These are phyloP conservation scores for Silene latifolia DNA, from an alignment of 148 eudicot genomes.

Conservation along the genomic window DNA sequence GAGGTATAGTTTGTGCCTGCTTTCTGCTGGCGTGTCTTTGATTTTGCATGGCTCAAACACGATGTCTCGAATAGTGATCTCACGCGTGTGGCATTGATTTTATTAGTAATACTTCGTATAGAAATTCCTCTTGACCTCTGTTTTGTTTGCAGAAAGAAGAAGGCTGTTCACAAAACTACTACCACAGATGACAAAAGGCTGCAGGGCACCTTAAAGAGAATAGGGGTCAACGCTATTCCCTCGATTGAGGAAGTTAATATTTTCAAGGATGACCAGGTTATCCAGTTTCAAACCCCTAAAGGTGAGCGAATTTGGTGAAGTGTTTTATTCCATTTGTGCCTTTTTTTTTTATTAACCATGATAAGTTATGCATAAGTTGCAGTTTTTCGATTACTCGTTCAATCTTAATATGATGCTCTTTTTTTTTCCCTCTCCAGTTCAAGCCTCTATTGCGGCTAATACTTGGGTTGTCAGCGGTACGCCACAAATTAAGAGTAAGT, in stretches of 20 bases:
- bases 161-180: constrained; percentile 88
- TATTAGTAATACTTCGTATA: background rate
- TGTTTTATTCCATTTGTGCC: background rate
- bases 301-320: constrained; percentile 30
- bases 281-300: constrained; percentile 79
- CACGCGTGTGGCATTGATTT: background rate
- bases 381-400: background rate
- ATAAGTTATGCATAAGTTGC: background rate
- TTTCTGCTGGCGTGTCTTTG: background rate
- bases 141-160: constrained; percentile 67
- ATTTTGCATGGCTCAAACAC: background rate
- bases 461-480: constrained; percentile 96
- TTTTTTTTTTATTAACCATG: background rate
- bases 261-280: constrained; percentile 79
- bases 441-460: constrained; percentile 87
- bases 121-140: background rate
- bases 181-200: constrained; percentile 91
- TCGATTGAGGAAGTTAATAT: constrained; percentile 89
- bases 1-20: too few relatives aligned
- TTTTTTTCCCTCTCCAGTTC: constrained; percentile 50
- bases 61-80: background rate
- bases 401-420: constrained; percentile 3
- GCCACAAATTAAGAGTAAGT: constrained; percentile 89
- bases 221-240: constrained; percentile 75
- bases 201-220: constrained; percentile 84